Conservation (phyloP, 495 filamentous ascomycete genomes). For the Lepraria neglecta region DNA sequence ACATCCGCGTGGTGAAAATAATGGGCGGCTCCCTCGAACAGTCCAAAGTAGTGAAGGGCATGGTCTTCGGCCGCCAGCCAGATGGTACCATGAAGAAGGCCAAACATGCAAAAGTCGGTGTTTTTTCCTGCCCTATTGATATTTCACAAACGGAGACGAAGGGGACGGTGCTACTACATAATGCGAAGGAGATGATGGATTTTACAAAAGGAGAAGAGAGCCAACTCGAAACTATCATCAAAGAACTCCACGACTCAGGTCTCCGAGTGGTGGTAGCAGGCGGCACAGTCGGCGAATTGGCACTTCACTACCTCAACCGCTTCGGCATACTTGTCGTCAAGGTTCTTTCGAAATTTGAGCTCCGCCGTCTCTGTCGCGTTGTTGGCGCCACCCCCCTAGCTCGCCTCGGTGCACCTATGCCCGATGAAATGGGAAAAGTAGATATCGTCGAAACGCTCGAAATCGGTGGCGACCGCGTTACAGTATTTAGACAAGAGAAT, state of each 20-base stretch:
- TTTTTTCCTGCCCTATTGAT: conserved; percentile 95
- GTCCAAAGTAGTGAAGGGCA: conserved; percentile 90
- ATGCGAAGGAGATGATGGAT: conserved; percentile 96
- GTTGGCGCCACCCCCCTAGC: conserved; percentile 94
- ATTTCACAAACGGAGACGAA: conserved; percentile 97
- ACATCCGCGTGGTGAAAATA: conserved; percentile 98
- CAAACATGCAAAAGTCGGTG: conserved; percentile 87
- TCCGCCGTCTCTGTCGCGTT: conserved; percentile 87
- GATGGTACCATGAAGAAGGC: conserved; percentile 86
- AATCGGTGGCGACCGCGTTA: conserved; percentile 97
- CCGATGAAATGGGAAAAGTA: conserved; percentile 94
- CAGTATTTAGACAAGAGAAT: conserved; percentile 95
- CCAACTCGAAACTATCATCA: conserved; percentile 83
- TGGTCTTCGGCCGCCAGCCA: conserved; percentile 94
- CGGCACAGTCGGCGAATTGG: conserved; percentile 86
- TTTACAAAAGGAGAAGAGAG: conserved; percentile 96
- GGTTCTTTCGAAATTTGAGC: conserved; percentile 96
- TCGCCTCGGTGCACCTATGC: conserved; percentile 95
- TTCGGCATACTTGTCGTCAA: conserved; percentile 95
- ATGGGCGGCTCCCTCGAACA: conserved; percentile 96
- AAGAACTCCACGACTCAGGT: conserved; percentile 91
- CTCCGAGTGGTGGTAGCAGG: conserved; percentile 88
- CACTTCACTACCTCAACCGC: conserved; percentile 95
- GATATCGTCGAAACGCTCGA: conserved; percentile 97
- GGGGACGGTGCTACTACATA: conserved; percentile 97